Base-by-base conservation (phyloP, 2,329 filamentous ascomycete species). In the Pyrenochaeta sp. region DNA sequence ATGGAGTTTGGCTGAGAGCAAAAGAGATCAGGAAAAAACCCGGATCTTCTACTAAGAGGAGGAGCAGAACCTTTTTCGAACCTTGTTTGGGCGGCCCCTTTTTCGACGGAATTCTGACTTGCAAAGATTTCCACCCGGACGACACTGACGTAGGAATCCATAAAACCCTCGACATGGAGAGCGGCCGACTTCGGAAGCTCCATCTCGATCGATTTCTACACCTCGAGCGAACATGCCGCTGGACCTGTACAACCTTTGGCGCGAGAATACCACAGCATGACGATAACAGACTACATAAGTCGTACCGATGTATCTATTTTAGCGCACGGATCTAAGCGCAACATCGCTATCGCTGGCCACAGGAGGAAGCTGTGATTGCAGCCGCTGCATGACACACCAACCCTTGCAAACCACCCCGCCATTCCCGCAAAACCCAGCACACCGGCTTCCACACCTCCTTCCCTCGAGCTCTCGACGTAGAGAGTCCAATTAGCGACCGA, bases 41-140 rank as follows among this genome's bases (percentile, higher is more conserved):
- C 58, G 61, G n/a, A 46, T 63, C 1, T 71, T 69, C 38, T 69
- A 65, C 47, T 71, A 51, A 58, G 15, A 19, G 20, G 13, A 19
- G 8, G 7, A 13, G 13, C 8, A 34, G 19, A 20, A 13, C 13
- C n/a, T 7, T n/a, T 22, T 34, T n/a, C n/a, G 11, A 6, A 9
- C 22, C 19, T 23, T 7, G 2, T 34, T 34, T 20, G 19, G 31
- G 2, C 17, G 31, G 18, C 6, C 7, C n/a, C 22, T 18, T 22
- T 20, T 6, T 23, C 4, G 19, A 19, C 8, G 30, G 18, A 9
- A 32, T 14, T 34, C 31, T 20, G 19, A 14, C n/a, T 7, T 34
- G n/a, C 31, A 20, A 22, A 8, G 4, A 34, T 13, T 22, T 20
- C 19, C 13, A 19, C n/a, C 7, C 19, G 5, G 19, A 34, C 18